Conservation (phyloP, 2,329 filamentous ascomycete species). For the Cladorrhinum sp. region DNA sequence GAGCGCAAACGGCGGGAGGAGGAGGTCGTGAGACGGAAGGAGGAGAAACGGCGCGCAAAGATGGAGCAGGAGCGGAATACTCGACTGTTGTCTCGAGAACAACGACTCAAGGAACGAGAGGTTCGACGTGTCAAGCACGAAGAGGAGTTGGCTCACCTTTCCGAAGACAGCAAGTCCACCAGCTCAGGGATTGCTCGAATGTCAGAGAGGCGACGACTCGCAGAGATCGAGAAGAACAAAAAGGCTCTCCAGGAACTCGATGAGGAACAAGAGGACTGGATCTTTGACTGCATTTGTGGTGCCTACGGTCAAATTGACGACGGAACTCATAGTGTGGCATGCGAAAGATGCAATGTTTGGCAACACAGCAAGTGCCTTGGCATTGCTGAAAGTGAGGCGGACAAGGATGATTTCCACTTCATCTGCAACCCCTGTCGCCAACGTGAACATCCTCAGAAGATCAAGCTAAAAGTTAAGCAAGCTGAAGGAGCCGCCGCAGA, state of each 20-base stretch:
- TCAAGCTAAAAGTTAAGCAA: conserved; percentile 52
- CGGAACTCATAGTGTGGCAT: conserved; percentile 88
- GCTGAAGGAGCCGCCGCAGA: conserved; percentile 21
- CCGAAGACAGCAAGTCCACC: conserved; percentile 67
- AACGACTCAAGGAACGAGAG: conserved; percentile 82
- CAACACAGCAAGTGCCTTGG: conserved; percentile 92
- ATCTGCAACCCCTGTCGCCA: conserved; percentile 75
- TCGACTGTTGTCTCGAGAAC: conserved; percentile 78
- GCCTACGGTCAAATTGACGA: conserved; percentile 91
- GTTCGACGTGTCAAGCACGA: conserved; percentile 78
- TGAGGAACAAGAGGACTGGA: conserved; percentile 75
- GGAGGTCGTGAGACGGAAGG: conserved; percentile 62
- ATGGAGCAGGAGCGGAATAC: conserved; percentile 72
- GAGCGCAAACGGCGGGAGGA: conserved; percentile 64
- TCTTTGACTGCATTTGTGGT: conserved; percentile 92
- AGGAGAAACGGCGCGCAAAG: conserved; percentile 58
- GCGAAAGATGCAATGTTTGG: conserved; percentile 93
- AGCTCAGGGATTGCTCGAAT: conserved; percentile 57
- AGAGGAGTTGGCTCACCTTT: conserved; percentile 75
- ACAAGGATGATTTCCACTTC: conserved; percentile 83
- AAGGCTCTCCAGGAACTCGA: conserved; percentile 71
- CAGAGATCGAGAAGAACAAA: conserved; percentile 76
- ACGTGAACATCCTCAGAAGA: conserved; percentile 54
- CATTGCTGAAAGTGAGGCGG: conserved; percentile 74
- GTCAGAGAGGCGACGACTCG: conserved; percentile 77